phyloP scores from a whole-genome alignment of 2,329 filamentous ascomycete genomes.

The Clarireedia homoeocarpa region DNA sequence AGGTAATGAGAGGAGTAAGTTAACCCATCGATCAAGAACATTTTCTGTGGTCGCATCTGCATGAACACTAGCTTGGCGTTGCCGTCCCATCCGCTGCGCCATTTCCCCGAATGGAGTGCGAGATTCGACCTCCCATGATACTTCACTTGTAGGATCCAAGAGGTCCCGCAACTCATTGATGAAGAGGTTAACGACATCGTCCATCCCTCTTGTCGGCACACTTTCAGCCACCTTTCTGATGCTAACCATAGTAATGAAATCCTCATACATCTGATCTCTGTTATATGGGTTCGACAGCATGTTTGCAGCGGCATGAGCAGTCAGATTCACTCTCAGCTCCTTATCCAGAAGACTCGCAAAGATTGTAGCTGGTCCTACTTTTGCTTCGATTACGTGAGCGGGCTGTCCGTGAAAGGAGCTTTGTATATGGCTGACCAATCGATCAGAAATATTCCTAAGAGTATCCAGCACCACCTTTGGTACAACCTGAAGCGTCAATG shows the following conservation, averaged over 20 bases:
- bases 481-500: conserved; percentile 84
- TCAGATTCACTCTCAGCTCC: conserved; percentile 83
- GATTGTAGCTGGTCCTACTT: conserved; percentile 78
- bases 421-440: conserved; percentile 72
- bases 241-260: conserved; percentile 68
- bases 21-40: conserved; percentile 71
- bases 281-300: conserved; percentile 86
- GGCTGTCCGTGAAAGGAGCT: conserved; percentile 82
- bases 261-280: conserved; percentile 89
- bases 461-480: conserved; percentile 83
- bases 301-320: conserved; percentile 88
- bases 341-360: conserved; percentile 84
- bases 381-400: conserved; percentile 75
- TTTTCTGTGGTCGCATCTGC: conserved; percentile 46
- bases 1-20: conserved; percentile 62
- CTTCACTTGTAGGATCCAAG: conserved; percentile 54
- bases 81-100: conserved; percentile 38
- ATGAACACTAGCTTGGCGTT: conserved; percentile 33
- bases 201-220: conserved; percentile 55
- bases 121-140: conserved; percentile 57
- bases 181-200: conserved; percentile 55
- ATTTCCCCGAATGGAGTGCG: conserved; percentile 53
- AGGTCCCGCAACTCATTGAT: conserved; percentile 62
- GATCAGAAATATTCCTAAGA: conserved; percentile 76
- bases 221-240: conserved; percentile 56